Evolutionary conservation across 352 stramenopile species (phyloP), one percentile per base, ranked within the genome.

Genomic region (Aphanomyces euteiches): DNA sequence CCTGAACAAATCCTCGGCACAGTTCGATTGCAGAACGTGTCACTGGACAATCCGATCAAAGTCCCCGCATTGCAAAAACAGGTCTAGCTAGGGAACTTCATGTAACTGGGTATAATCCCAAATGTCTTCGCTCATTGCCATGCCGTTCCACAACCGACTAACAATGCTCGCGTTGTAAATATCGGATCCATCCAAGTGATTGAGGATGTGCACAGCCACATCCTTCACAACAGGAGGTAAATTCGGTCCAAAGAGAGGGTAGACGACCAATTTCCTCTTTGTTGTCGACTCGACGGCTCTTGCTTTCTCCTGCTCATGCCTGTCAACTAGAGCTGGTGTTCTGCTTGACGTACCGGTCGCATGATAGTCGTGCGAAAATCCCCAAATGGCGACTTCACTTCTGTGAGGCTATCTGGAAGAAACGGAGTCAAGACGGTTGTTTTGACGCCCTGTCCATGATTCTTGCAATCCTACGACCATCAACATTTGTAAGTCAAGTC

Each of bases 91-190:
- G 15, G 19, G 6, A n/a, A 56, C 41, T 37, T 37, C 28, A 54
- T 15, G 60, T 41, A 92, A 90, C 70, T 91, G 90, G n/a, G 79
- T 74, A 57, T 92, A 80, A 56, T 95, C 84, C 87, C 87, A 93
- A 2, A 93, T 82, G 0, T 73, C 79, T 36, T 90, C 81, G 10
- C 84, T 81, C 8, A 92, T 78, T 13, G 87, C 77, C 68, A 95
- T 76, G 38, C 90, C 79, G 56, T 82, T 95, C 87, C 87, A 95
- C 19, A 95, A 72, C 36, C 79, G 85, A 69, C 77, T 92, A 68
- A 95, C 85, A n/a, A 95, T 78, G 45, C 84, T 93, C 7, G 85
- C 84, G 67, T 93, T 93, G 74, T 95, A 90, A 48, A 95, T 54
- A 37, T 93, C 87, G 0, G 79, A 77, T 53, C 90, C 90, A 5